A percentile compares a stretch with the other conserved stretches of the same genome.
These are phyloP conservation scores for Colletotrichum navitas DNA, from an alignment of 2,329 filamentous ascomycete species.

Conservation along the genomic window DNA sequence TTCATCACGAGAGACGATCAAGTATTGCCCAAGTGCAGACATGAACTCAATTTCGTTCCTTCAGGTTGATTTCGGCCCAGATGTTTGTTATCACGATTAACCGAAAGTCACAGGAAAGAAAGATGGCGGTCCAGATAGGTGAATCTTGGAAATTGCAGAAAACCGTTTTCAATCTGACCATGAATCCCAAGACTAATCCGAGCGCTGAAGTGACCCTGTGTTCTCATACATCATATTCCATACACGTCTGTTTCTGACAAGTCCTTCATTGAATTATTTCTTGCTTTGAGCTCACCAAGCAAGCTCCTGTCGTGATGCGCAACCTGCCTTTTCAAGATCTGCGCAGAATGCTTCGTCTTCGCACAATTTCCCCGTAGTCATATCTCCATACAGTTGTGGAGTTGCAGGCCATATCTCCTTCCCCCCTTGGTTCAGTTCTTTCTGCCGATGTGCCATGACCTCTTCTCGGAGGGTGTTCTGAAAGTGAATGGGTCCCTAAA, in stretches of 20 bases:
- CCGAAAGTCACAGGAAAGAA: too few relatives aligned
- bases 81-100: background rate
- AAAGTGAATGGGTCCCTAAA: constrained; percentile 60
- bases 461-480: constrained; percentile 47
- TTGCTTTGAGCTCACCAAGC: constrained; percentile 38
- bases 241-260: background rate
- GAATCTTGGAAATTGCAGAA: background rate
- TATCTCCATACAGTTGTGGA: constrained; percentile 43
- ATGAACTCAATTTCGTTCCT: background rate
- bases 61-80: background rate
- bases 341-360: constrained; percentile 49
- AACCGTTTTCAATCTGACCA: background rate
- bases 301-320: constrained; percentile 38
- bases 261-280: background rate
- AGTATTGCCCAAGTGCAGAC: background rate
- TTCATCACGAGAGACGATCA: background rate
- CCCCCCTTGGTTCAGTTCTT: constrained; percentile 44
- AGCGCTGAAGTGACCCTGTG: background rate
- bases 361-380: constrained; percentile 45
- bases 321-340: constrained; percentile 42
- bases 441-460: constrained; percentile 47
- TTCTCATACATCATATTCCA: constrained; percentile 6
- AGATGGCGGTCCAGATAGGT: background rate
- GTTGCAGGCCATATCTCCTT: constrained; percentile 51
- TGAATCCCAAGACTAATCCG: background rate